Percentiles rank a stretch among this genome's conserved stretches.
Evolutionary conservation across 768 basidiomycete species (phyloP).

Genomic region (Mycena capillaripes): DNA sequence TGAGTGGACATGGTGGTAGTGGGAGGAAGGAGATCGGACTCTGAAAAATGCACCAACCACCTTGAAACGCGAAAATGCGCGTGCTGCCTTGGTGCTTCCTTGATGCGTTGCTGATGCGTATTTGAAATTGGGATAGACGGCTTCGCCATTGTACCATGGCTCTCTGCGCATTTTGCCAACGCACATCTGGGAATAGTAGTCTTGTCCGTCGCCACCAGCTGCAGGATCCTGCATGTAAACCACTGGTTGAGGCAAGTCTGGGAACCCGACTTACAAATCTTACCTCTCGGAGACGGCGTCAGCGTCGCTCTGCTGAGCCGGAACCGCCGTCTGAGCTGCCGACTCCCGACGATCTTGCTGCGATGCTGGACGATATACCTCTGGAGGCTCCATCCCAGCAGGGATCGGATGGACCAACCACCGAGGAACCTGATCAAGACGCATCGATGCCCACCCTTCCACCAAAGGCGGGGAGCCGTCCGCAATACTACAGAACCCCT

Average conservation of each 20-base stretch:
- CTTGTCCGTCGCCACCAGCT: constrained; percentile 2
- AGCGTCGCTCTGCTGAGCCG: not conserved
- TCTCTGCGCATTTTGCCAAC: not conserved
- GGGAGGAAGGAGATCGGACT: not conserved
- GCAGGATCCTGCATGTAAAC: not conserved
- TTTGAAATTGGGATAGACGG: not conserved
- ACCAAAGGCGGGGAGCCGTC: not conserved
- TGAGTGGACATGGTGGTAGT: constrained; percentile 2
- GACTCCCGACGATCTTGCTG: not conserved
- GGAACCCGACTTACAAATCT: not conserved
- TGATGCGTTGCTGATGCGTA: not conserved
- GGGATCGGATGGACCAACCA: not conserved
- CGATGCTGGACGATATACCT: constrained; percentile 17
- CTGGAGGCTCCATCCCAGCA: not conserved
- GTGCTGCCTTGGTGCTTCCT: not conserved
- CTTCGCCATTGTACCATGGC: not conserved
- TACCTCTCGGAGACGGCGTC: not conserved
- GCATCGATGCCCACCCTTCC: not conserved
- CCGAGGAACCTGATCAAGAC: not conserved
- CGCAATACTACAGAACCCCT: not conserved
- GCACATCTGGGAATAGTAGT: not conserved
- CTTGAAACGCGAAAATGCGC: not conserved
- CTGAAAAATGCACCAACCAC: not conserved
- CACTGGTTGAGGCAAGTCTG: not conserved
- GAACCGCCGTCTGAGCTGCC: not conserved